These are phyloP conservation scores for Lentinula novae-zelandiae DNA, from an alignment of 1,284 basidiomycete species.

Conservation along the genomic window DNA sequence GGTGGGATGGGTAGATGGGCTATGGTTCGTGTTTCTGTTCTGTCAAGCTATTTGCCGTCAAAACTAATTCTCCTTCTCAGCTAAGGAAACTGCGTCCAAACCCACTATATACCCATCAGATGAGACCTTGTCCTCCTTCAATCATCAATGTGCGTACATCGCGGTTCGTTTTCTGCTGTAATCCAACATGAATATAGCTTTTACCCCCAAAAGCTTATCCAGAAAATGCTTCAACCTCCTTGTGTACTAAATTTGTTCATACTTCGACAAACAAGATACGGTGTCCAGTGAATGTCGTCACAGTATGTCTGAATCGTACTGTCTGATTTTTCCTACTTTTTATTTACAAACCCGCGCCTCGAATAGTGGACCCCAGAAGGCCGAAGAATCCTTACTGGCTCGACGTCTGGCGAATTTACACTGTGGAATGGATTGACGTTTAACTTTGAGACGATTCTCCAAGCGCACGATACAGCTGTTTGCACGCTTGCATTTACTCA, in stretches of 20 bases:
- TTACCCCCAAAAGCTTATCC: constrained; percentile 90
- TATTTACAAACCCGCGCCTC: not conserved
- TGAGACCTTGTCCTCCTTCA: constrained; percentile 80
- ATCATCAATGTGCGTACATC: constrained; percentile 70
- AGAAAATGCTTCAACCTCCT: constrained; percentile 84
- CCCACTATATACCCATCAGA: constrained; percentile 67
- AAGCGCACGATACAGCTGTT: constrained; percentile 95
- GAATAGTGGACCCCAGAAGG: constrained; percentile 94
- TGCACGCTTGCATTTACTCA: constrained; percentile 89
- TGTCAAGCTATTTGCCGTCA: not conserved
- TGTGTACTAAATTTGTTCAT: constrained; percentile 95
- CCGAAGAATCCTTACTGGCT: constrained; percentile 89
- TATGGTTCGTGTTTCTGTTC: constrained; percentile 53
- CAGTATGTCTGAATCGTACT: constrained; percentile 48
- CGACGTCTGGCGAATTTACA: constrained; percentile 96
- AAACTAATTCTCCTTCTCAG: constrained; percentile 30
- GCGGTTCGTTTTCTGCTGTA: constrained; percentile 17
- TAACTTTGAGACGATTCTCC: constrained; percentile 99
- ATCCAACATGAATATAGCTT: constrained; percentile 49
- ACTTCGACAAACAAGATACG: constrained; percentile 98
- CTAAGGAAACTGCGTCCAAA: constrained; percentile 73
- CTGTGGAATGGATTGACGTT: constrained; percentile 99
- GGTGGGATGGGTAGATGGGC: constrained; percentile 83
- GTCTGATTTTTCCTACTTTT: not conserved
- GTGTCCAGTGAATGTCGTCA: constrained; percentile 94